Conservation (phyloP, 148 eudicot genomes). For the Cornus controversa region DNA sequence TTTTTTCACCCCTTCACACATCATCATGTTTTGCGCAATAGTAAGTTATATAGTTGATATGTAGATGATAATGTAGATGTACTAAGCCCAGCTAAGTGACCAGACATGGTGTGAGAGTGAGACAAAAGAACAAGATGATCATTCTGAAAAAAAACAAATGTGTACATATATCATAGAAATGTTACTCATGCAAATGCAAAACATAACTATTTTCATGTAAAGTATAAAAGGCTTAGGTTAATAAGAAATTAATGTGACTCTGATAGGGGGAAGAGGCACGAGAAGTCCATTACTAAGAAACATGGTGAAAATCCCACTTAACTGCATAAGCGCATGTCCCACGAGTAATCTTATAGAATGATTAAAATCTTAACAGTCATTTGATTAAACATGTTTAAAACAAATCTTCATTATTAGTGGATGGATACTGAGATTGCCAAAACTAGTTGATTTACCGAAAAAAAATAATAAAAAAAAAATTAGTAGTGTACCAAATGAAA, state of each 20-base stretch:
- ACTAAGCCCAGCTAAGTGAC: too few relatives aligned
- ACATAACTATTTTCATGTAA: not conserved
- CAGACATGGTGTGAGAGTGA: too few relatives aligned
- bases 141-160: too few relatives aligned
- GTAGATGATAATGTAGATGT: too few relatives aligned
- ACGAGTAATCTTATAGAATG: not conserved
- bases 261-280: not conserved
- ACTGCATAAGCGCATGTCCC: not conserved
- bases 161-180: too few relatives aligned
- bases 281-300: not conserved
- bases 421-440: not conserved
- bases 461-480: too few relatives aligned
- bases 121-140: too few relatives aligned
- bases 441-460: not conserved
- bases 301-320: not conserved
- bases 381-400: not conserved
- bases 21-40: too few relatives aligned
- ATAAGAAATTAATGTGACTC: not conserved
- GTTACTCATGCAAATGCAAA: not conserved
- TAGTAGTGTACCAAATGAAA: constrained; percentile 1
- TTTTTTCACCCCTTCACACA: too few relatives aligned
- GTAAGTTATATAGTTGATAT: too few relatives aligned
- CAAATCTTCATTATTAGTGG: not conserved
- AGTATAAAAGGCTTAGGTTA: too few relatives aligned
- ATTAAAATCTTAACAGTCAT: not conserved